Percentiles rank a stretch among this genome's conserved stretches.
Conservation (phyloP, 441 rosid species). For the Adansonia rubrostipa region DNA sequence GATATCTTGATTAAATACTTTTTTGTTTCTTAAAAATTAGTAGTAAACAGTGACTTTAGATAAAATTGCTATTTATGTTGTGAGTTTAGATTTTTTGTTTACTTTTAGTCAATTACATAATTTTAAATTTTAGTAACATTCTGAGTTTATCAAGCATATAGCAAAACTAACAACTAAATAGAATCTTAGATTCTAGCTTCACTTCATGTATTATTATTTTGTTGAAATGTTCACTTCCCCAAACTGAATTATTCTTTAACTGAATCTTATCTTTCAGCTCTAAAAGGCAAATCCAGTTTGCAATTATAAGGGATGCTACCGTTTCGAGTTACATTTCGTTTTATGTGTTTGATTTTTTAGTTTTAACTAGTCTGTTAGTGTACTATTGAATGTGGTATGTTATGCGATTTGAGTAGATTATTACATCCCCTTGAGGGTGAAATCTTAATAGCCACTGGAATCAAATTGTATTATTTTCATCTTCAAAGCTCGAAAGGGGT, state of each 20-base stretch:
- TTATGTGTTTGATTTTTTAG: background rate
- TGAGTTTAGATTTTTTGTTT: background rate
- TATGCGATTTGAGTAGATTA: background rate
- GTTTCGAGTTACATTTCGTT: background rate
- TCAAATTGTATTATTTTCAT: background rate
- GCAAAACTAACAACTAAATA: background rate
- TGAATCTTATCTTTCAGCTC: background rate
- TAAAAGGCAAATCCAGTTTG: constrained; percentile 3
- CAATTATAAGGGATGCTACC: background rate
- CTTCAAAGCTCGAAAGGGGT: background rate
- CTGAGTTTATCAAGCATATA: background rate
- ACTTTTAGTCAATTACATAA: background rate
- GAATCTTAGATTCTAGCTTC: background rate
- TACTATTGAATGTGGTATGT: background rate
- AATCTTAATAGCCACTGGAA: background rate
- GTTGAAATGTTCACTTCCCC: constrained; percentile 12
- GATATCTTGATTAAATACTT: background rate
- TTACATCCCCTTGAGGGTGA: background rate
- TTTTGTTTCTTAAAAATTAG: background rate
- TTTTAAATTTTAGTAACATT: too few species aligned
- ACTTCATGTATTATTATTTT: too few species aligned
- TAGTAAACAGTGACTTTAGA: background rate
- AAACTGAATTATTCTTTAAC: background rate
- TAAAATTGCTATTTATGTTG: background rate
- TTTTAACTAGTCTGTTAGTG: background rate